Evolutionary conservation across 768 basidiomycete species (phyloP), one percentile per base, ranked within the genome.

Genomic region (Hortiboletus flavorubellus): DNA sequence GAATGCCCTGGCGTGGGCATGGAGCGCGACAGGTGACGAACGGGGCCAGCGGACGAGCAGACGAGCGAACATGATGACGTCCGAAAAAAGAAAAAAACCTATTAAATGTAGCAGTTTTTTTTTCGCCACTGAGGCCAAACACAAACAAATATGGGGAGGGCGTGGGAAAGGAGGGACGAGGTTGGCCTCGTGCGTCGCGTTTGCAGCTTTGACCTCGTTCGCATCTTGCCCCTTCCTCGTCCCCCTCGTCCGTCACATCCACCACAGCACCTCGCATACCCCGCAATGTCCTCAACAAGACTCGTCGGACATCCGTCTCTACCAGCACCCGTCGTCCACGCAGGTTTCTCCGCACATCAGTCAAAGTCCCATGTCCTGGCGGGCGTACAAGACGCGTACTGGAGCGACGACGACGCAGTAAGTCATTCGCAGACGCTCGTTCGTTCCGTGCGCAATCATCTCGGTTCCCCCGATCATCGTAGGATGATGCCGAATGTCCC

Each of bases 401-500:
- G 91, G 91, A 93, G 91, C 72, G 91, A 93, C 73, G 91, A 93
- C 72, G 91, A 93, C 68, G 81, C 85, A 51, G 90, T 89, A 69
- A 68, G 83, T 72, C 53, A 16, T 56, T 41, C 43, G 30, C 18
- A 1, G 26, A 33, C 30, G 8, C 54, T 55, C 29, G 35, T 35
- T 59, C 38, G 49, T 58, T 38, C 53, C 37, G 37, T 60, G 48
- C 53, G 42, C 47, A 55, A 35, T 58, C 49, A 59, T 59, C 38
- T 61, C 51, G 53, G 42, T 59, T 50, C 44, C 47, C 35, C 57
- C 53, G 67, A 64, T 64, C 47, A 51, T 51, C 59, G 2, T 63
- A 98, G 96, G 96, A 98, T 71, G 94, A 98, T 68, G 90, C 91
- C 59, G 97, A 98, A 67, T 99, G 97, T 76, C 93, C 97, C 43